Evolutionary conservation across 331 rosid species (phyloP), one percentile per base, ranked within the genome.

Genomic region (Quercus phellos): DNA sequence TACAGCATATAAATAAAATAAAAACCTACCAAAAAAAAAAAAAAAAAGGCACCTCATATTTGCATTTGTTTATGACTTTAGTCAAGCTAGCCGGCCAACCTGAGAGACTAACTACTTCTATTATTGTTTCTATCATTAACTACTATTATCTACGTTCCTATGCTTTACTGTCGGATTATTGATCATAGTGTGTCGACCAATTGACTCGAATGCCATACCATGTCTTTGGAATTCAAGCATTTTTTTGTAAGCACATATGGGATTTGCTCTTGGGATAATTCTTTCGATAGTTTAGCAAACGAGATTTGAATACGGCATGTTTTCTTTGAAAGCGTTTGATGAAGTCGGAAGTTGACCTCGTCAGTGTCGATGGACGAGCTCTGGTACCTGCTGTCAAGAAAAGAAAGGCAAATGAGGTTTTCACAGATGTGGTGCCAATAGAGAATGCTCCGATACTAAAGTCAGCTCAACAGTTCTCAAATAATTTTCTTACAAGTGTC

Each of bases 1-100:
- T 64, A 55, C 22, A 63, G 71, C 77, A 80, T 70, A 74, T 8
- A 38, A 38, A 38, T 38, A 38, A 38, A 38, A 7, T 38, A 38
- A 38, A 73, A 77, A 88, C 84, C 63, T 84, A 74, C 64, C 78
- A 78, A 30, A 32, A 32, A 32, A 4, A 32, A 35, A 34, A 77
- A 69, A 9, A 5, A 63, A 16, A 66, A 76, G 87, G 77, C 89
- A 85, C 83, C 88, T 85, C 86, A 82, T 81, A 51, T 64, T 84
- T 78, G 69, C 70, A 58, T 85, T 82, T 82, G 43, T 85, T 78
- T 76, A 74, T 32, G 55, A 59, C 30, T 30, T 51, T 56, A 78
- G 88, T 84, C 92, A 84, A 89, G 92, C 92, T 82, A 89, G 92
- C 89, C 87, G 86, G 82, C 96, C 88, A 69, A 79, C 77, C 53